phyloP scores from a whole-genome alignment of 345 rosid genomes.

The Populus ilicifolia region DNA sequence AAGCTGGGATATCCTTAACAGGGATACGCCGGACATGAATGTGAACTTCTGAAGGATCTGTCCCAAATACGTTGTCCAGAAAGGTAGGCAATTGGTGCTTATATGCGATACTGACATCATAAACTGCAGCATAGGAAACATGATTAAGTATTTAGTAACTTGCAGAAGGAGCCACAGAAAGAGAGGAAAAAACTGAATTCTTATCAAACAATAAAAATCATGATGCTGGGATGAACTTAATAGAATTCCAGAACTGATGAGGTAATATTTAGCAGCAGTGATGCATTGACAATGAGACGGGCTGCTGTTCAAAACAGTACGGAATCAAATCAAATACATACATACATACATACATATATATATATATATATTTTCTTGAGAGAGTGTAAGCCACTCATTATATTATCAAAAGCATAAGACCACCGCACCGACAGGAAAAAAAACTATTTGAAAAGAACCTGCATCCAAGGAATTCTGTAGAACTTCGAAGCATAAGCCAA shows the following conservation, averaged over 20 bases:
- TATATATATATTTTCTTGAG: neutral
- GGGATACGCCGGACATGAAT: conserved; percentile 59
- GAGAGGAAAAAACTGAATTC: no score
- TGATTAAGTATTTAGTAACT: neutral
- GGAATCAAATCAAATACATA: neutral
- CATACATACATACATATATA: no score
- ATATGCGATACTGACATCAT: conserved; percentile 71
- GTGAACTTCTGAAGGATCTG: conserved; percentile 82
- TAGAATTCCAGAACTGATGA: neutral
- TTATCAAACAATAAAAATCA: neutral
- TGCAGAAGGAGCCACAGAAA: neutral
- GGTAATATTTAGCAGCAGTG: neutral
- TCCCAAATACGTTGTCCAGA: conserved; percentile 75
- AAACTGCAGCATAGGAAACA: conserved; percentile 47
- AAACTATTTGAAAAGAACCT: conserved; percentile 35
- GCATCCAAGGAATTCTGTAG: conserved; percentile 60
- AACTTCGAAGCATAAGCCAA: conserved; percentile 61
- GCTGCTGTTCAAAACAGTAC: neutral
- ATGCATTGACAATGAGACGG: neutral
- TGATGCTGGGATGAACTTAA: neutral
- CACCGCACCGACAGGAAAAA: neutral
- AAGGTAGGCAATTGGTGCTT: conserved; percentile 65
- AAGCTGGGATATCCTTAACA: conserved; percentile 40
- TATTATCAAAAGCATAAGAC: neutral
- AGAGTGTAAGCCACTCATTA: neutral